A percentile compares a stretch with the other conserved stretches of the same genome.
Conservation (phyloP, 1,284 basidiomycete species). For the Ceratobasidium sp. region DNA sequence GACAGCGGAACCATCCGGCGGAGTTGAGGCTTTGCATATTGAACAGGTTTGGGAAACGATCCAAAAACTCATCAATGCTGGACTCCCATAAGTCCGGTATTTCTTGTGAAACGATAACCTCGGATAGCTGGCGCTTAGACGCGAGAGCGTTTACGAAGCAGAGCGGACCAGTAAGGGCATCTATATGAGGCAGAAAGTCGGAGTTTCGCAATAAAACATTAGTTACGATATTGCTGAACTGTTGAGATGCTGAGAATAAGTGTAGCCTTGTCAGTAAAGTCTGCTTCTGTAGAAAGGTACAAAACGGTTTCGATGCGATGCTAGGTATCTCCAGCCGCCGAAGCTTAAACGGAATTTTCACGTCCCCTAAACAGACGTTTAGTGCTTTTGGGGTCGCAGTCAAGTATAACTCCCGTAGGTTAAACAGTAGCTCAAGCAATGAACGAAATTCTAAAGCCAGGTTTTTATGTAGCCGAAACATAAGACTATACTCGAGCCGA, state of each 20-base stretch:
- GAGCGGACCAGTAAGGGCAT: neutral
- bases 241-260: neutral
- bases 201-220: neutral
- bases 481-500: no score
- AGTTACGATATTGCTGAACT: neutral
- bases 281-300: neutral
- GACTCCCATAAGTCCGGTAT: neutral
- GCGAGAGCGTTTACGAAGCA: neutral
- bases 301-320: neutral
- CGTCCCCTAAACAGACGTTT: neutral
- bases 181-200: neutral
- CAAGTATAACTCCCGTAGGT: slow-evolving; percentile 1
- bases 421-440: neutral
- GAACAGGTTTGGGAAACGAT: neutral
- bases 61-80: neutral
- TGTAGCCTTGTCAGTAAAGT: neutral
- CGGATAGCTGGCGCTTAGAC: neutral
- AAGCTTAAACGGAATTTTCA: slow-evolving; percentile 8
- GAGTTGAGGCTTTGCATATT: neutral
- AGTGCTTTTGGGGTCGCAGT: neutral
- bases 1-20: neutral
- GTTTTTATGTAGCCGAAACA: neutral
- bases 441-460: neutral
- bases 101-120: neutral
- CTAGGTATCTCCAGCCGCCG: neutral